phyloP scores from a whole-genome alignment of 169 alveolate species.

The Plasmodium chabaudi region DNA sequence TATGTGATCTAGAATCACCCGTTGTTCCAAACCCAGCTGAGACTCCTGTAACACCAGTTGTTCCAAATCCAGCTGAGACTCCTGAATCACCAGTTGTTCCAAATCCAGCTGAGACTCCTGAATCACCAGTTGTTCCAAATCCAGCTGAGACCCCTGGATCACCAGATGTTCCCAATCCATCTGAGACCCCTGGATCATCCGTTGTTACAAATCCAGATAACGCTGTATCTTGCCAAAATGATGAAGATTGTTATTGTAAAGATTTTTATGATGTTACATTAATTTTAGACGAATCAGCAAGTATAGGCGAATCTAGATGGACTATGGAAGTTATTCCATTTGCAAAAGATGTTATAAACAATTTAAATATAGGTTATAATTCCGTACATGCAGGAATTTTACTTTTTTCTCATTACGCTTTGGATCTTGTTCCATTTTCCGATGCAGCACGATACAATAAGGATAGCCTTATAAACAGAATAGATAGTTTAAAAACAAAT shows the following conservation, averaged over 20 bases:
- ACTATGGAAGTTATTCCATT: constrained; percentile 53
- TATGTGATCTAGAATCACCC: constrained; percentile 46
- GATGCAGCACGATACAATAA: constrained; percentile 50
- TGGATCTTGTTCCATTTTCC: constrained; percentile 49
- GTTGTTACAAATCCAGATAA: constrained; percentile 6
- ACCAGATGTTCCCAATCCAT: not conserved
- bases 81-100: not conserved
- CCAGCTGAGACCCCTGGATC: not conserved
- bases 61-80: not conserved
- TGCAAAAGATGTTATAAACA: constrained; percentile 25
- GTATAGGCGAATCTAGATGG: constrained; percentile 62
- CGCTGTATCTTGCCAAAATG: constrained; percentile 8
- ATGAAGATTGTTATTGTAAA: constrained; percentile 57
- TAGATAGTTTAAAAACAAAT: constrained; percentile 36
- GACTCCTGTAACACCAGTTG: not conserved
- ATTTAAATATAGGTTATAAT: constrained; percentile 25
- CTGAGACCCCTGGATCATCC: not conserved
- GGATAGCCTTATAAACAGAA: constrained; percentile 9
- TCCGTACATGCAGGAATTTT: constrained; percentile 50
- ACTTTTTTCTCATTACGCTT: constrained; percentile 40
- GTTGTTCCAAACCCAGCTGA: not conserved
- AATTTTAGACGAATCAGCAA: constrained; percentile 72
- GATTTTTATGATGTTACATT: constrained; percentile 61
- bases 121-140: not conserved
- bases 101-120: not conserved